phyloP scores from a whole-genome alignment of 176 grass and related monocot genomes.

The Oryza officinalis region DNA sequence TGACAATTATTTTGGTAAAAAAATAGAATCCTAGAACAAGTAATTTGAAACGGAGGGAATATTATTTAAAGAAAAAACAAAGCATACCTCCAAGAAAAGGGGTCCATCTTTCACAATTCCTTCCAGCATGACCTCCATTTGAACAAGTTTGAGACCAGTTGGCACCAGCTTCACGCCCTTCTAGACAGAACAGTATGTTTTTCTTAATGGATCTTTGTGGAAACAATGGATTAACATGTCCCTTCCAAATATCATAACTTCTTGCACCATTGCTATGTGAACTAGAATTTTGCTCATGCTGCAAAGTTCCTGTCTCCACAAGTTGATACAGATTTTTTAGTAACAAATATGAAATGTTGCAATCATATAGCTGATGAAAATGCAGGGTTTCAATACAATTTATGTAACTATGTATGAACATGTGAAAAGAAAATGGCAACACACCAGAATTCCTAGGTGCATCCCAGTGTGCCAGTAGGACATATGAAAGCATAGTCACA shows the following conservation, averaged over 20 bases:
- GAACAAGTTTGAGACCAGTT: constrained; percentile 63
- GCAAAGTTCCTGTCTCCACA: constrained; percentile 45
- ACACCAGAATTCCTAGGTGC: neutral
- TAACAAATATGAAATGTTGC: constrained; percentile 22
- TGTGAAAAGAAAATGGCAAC: neutral
- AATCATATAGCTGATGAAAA: constrained; percentile 18
- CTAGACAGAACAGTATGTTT: constrained; percentile 73
- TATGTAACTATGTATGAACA: neutral
- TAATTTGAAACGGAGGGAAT: no score
- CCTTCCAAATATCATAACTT: constrained; percentile 77
- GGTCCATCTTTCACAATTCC: constrained; percentile 77
- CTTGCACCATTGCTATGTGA: constrained; percentile 55
- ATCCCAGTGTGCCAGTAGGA: constrained; percentile 24
- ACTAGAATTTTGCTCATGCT: constrained; percentile 54
- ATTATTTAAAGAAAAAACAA: constrained; percentile 31
- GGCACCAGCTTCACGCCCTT: constrained; percentile 80
- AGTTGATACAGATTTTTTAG: constrained; percentile 28
- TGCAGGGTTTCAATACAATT: neutral
- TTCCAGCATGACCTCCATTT: constrained; percentile 63
- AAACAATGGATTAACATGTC: constrained; percentile 54
- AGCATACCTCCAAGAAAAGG: constrained; percentile 78
- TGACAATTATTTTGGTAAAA: no score
- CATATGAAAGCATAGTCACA: constrained; percentile 16
- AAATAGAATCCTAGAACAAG: no score
- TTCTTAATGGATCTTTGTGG: constrained; percentile 49